A percentile compares a stretch with the other conserved stretches of the same genome.
Evolutionary conservation across 2,329 filamentous ascomycete genomes (phyloP).

Genomic region (Zymoseptoria crescenta): DNA sequence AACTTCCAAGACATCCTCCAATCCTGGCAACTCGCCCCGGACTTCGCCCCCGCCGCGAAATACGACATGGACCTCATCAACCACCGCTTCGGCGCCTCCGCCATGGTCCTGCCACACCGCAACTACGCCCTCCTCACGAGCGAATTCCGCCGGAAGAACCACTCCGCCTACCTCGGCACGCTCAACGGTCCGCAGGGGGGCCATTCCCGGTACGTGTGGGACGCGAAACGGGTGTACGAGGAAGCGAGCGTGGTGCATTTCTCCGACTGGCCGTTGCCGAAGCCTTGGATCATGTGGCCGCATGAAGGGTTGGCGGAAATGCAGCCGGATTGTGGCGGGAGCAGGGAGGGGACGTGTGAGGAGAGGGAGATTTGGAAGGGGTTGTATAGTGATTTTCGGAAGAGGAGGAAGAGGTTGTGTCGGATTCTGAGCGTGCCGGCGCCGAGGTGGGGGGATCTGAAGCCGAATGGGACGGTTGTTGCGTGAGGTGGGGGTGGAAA

Average conservation of each 20-base stretch:
- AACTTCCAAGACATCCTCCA: slow-evolving; percentile 32
- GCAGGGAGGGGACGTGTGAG: slow-evolving; percentile 16
- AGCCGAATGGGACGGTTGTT: slow-evolving; percentile 11
- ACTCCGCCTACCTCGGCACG: slow-evolving; percentile 47
- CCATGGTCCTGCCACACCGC: slow-evolving; percentile 58
- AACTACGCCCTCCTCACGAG: slow-evolving; percentile 54
- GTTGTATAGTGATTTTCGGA: slow-evolving; percentile 39
- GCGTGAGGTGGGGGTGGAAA: no score
- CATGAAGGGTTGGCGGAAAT: slow-evolving; percentile 34
- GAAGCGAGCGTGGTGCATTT: slow-evolving; percentile 64
- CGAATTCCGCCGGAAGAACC: slow-evolving; percentile 53
- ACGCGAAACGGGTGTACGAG: slow-evolving; percentile 47
- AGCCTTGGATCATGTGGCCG: slow-evolving; percentile 51
- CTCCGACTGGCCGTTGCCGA: slow-evolving; percentile 63
- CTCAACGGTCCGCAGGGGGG: slow-evolving; percentile 33
- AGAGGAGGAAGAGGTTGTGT: slow-evolving; percentile 35
- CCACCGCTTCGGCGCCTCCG: slow-evolving; percentile 50
- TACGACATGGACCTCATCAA: slow-evolving; percentile 46
- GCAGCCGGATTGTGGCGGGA: slow-evolving; percentile 37
- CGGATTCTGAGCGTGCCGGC: slow-evolving; percentile 23
- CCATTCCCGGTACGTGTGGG: slow-evolving; percentile 46
- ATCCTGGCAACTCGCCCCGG: slow-evolving; percentile 34
- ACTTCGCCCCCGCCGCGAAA: slow-evolving; percentile 26
- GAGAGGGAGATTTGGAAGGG: slow-evolving; percentile 39
- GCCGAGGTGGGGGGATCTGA: slow-evolving; percentile 22